phyloP scores from a whole-genome alignment of 2,329 filamentous ascomycete genomes.

The Phialophora expanda region DNA sequence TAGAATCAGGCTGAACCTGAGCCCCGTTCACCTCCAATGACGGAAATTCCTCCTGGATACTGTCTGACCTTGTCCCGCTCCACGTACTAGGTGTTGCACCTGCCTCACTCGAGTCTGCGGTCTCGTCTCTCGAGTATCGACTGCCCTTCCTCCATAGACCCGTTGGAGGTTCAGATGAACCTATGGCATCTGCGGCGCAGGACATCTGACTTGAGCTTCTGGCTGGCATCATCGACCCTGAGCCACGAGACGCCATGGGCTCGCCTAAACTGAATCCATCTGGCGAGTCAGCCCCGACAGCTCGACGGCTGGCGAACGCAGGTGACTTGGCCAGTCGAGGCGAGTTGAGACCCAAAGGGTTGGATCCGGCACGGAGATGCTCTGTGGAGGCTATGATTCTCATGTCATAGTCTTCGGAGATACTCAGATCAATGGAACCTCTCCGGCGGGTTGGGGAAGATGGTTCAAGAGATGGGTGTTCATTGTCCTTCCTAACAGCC shows the following conservation, averaged over 20 bases:
- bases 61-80: constrained; percentile 18
- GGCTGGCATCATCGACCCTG: constrained; percentile 11
- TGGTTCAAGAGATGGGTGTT: constrained; percentile 24
- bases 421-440: constrained; percentile 40
- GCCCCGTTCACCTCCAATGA: constrained; percentile 2
- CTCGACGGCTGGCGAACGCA: constrained; percentile 37
- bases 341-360: constrained; percentile 41
- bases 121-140: constrained; percentile 33
- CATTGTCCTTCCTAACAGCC: constrained; percentile 67
- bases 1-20: not conserved
- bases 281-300: constrained; percentile 34
- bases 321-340: constrained; percentile 36
- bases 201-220: constrained; percentile 33
- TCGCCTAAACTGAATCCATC: constrained; percentile 39
- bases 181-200: constrained; percentile 22
- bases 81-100: constrained; percentile 24
- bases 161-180: constrained; percentile 16
- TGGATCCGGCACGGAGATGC: constrained; percentile 60
- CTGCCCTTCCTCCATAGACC: constrained; percentile 35
- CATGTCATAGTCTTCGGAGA: constrained; percentile 63
- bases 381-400: constrained; percentile 65
- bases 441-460: constrained; percentile 33
- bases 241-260: constrained; percentile 21
- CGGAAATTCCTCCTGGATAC: constrained; percentile 23
- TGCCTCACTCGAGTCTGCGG: constrained; percentile 30